Evolutionary conservation across 768 basidiomycete species (phyloP), one percentile per base, ranked within the genome.

Genomic region (Leccinum fibrillosum): DNA sequence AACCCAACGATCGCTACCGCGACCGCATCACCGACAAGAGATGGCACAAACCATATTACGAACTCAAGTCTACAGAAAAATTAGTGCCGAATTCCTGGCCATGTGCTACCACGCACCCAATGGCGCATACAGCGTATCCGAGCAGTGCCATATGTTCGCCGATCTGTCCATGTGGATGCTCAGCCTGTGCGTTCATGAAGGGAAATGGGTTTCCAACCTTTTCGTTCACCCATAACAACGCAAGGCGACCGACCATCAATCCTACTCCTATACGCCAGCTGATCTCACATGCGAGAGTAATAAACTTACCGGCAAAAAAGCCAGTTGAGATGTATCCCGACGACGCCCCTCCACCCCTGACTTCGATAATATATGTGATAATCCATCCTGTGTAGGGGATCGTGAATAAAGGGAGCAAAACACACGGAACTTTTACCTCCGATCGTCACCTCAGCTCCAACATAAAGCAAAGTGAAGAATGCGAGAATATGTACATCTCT

Each of bases 11-110:
- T 62, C 2, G 86, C 79, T 23, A 89, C 78, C 0, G 85, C 82
- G 4, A 90, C 76, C 2, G 82, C 89, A 62, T 82, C 78, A 3
- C 82, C 86, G 9, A 89, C 74, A 15, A 90, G 74, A 5, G 83
- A 86, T 23, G 85, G 86, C 0, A 85, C 81, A 28, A 86, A 76
- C 89, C 89, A 92, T 39, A 91, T 74, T 7, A 86, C 64, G 28
- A 90, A 65, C 65, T 90, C 83, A 19, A 91, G 76, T 3, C 86
- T 86, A 47, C 23, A 37, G 17, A 44, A 28, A 17, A 0, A 32
- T 56, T 5, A 42, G 32, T 34, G 44, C 53, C 49, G 56, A 39
- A 25, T 10, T 21, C 13, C 15, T 3, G 19, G 11, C 25, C 21
- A 34, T 21, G n/a, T 19, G 32, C 11, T 8, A 53, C 23, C 32